Percentiles rank a stretch among this genome's conserved stretches.
Conservation (phyloP, 2,329 filamentous ascomycete species). For the Bipolaris sorokiniana region DNA sequence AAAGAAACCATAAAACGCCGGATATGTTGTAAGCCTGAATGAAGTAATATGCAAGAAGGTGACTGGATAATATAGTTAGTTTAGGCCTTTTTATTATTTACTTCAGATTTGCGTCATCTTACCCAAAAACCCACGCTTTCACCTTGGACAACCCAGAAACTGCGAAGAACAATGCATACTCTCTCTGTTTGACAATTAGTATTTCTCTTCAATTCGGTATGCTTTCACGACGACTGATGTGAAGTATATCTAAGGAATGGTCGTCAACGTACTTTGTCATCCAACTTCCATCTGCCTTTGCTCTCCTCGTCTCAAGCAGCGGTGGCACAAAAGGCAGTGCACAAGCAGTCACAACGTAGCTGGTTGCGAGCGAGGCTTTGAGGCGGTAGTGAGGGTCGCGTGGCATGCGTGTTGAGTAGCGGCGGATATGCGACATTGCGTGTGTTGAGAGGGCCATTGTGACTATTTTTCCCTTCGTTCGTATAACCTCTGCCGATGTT, state of each 20-base stretch:
- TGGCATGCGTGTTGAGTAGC: slow-evolving; percentile 44
- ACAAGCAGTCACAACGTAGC: slow-evolving; percentile 48
- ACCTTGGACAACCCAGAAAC: slow-evolving; percentile 35
- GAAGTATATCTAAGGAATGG: not conserved
- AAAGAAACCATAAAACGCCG: not conserved
- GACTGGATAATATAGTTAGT: not conserved
- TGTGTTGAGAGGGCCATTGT: slow-evolving; percentile 44
- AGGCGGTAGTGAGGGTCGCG: slow-evolving; percentile 46
- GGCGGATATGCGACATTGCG: slow-evolving; percentile 40
- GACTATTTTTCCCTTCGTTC: not conserved
- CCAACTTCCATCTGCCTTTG: slow-evolving; percentile 47
- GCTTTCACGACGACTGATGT: not conserved
- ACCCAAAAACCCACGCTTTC: not conserved
- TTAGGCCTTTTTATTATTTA: too few relatives aligned
- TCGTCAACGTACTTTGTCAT: slow-evolving; percentile 45
- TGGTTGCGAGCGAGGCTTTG: slow-evolving; percentile 46
- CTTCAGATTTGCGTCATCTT: not conserved
- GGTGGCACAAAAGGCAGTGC: slow-evolving; percentile 51
- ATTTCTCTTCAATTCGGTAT: not conserved
- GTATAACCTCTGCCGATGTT: too few relatives aligned
- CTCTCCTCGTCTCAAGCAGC: slow-evolving; percentile 45
- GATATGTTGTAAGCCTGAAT: slow-evolving; percentile 1
- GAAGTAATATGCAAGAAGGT: not conserved
- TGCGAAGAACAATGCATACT: slow-evolving; percentile 37
- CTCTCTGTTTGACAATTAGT: slow-evolving; percentile 25